Evolutionary conservation across 2,329 filamentous ascomycete species (phyloP).

Genomic region (Trichophyton rubrum): DNA sequence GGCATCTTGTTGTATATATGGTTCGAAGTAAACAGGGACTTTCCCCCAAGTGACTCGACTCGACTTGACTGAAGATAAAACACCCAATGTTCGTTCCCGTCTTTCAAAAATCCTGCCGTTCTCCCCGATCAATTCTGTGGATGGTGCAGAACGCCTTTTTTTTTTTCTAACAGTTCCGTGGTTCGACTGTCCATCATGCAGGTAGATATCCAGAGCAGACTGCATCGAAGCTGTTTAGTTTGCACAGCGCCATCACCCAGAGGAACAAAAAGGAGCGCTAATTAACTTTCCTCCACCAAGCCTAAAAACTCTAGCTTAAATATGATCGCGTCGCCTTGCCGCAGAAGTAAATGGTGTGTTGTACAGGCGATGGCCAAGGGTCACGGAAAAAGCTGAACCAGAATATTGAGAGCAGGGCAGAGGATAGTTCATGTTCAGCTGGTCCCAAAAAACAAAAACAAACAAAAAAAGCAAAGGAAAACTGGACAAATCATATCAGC

Average conservation of each 20-base stretch:
- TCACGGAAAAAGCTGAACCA: background rate
- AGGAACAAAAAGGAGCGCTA: background rate
- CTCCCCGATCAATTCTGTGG: background rate
- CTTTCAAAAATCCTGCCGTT: no score
- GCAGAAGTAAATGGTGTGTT: background rate
- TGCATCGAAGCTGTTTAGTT: background rate
- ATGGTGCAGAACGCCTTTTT: background rate
- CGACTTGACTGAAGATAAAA: background rate
- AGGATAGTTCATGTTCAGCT: background rate
- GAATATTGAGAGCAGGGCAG: background rate
- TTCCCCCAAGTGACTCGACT: no score
- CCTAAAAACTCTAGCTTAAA: conserved; percentile 1
- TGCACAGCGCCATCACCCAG: background rate
- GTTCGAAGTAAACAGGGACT: no score
- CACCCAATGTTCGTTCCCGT: no score
- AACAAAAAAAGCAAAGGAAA: background rate
- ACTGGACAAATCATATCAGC: background rate
- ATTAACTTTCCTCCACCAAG: conserved; percentile 2
- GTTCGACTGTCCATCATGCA: background rate
- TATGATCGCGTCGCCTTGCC: background rate
- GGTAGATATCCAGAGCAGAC: background rate
- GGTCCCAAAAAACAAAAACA: background rate
- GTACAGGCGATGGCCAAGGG: background rate
- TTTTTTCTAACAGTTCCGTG: background rate
- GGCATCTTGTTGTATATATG: no score